These are phyloP conservation scores for Saccharomycopsis fodiens DNA, from an alignment of 805 yeast species.

Conservation along the genomic window DNA sequence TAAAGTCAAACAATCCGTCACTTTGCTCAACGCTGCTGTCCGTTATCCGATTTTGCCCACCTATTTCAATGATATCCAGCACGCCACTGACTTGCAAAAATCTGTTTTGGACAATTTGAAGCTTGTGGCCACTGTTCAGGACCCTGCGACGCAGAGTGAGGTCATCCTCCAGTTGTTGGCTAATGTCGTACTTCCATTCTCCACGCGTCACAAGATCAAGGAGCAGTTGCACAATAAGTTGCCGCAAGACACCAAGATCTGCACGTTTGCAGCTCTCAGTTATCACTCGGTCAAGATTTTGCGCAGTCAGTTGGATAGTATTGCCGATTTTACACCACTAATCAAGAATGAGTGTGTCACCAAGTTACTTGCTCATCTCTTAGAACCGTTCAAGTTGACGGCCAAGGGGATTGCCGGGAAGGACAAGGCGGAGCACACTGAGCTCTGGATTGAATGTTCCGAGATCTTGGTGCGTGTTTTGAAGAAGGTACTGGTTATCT, in stretches of 20 bases:
- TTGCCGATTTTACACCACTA: slow-evolving; percentile 29
- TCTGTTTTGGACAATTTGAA: slow-evolving; percentile 46
- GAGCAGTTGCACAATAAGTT: slow-evolving; percentile 25
- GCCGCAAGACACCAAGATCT: slow-evolving; percentile 35
- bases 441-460: slow-evolving; percentile 51
- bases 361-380: slow-evolving; percentile 40
- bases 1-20: slow-evolving; percentile 42
- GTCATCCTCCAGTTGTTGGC: slow-evolving; percentile 48
- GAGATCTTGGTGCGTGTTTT: slow-evolving; percentile 33
- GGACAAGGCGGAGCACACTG: slow-evolving; percentile 18
- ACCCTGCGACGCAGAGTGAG: slow-evolving; percentile 34
- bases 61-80: slow-evolving; percentile 43
- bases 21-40: slow-evolving; percentile 56
- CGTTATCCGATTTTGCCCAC: slow-evolving; percentile 68
- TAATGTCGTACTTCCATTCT: slow-evolving; percentile 52
- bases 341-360: slow-evolving; percentile 38
- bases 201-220: slow-evolving; percentile 45
- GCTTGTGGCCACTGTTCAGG: slow-evolving; percentile 21
- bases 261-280: slow-evolving; percentile 58
- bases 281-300: slow-evolving; percentile 38
- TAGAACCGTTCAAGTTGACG: slow-evolving; percentile 44
- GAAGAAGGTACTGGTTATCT: slow-evolving; percentile 25
- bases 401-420: slow-evolving; percentile 28
- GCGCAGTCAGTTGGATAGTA: slow-evolving; percentile 28
- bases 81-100: slow-evolving; percentile 57